These are phyloP conservation scores for Vachellia pachyceras DNA, from an alignment of 306 rosid genomes.

Conservation along the genomic window DNA sequence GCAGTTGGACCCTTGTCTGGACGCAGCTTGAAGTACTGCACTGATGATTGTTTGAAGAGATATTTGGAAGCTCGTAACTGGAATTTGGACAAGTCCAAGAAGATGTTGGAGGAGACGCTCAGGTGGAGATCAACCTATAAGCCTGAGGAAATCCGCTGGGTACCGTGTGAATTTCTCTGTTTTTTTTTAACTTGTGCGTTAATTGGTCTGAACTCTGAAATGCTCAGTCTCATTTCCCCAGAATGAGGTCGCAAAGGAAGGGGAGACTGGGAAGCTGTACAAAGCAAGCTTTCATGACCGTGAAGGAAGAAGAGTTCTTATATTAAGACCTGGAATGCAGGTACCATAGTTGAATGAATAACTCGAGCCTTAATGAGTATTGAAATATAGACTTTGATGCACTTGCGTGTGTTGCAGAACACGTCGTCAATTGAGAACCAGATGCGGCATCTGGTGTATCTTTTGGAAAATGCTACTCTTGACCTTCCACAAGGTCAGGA, in stretches of 20 bases:
- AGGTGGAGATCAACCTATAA: slow-evolving; percentile 75
- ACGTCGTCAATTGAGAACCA: slow-evolving; percentile 77
- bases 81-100: slow-evolving; percentile 78
- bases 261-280: slow-evolving; percentile 74
- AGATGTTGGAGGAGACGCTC: slow-evolving; percentile 79
- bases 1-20: slow-evolving; percentile 78
- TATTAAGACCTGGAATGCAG: slow-evolving; percentile 62
- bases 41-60: slow-evolving; percentile 71
- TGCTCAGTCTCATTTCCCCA: slow-evolving; percentile 30
- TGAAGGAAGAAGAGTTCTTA: slow-evolving; percentile 60
- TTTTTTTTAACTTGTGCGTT: slow-evolving; percentile 13
- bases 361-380: neutral
- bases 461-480: slow-evolving; percentile 74
- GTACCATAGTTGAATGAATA: slow-evolving; percentile 31
- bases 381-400: slow-evolving; percentile 37
- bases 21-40: slow-evolving; percentile 65
- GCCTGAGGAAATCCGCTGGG: slow-evolving; percentile 96
- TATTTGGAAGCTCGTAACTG: slow-evolving; percentile 85
- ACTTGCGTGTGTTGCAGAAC: slow-evolving; percentile 54
- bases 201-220: slow-evolving; percentile 41
- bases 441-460: slow-evolving; percentile 77
- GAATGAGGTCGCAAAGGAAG: slow-evolving; percentile 56
- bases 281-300: slow-evolving; percentile 81
- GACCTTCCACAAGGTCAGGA: slow-evolving; percentile 64
- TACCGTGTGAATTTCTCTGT: slow-evolving; percentile 52